These are phyloP conservation scores for Tulasnella sp. DNA, from an alignment of 768 basidiomycete species.

Conservation along the genomic window DNA sequence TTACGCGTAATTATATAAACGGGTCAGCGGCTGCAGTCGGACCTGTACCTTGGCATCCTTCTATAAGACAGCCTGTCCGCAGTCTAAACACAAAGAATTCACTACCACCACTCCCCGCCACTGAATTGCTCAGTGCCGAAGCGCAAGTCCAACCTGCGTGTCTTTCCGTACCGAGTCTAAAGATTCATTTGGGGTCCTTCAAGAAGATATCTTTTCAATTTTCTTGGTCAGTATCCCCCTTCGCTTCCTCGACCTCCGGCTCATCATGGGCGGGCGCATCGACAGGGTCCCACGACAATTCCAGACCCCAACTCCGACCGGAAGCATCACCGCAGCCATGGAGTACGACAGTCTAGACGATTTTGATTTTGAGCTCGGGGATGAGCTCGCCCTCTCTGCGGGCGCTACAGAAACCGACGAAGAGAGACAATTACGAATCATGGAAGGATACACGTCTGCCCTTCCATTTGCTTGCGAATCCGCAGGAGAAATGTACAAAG, in stretches of 20 bases:
- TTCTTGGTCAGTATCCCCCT: neutral
- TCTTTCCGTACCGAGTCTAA: neutral
- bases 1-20: too few species aligned
- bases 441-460: constrained; percentile 5
- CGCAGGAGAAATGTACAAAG: constrained; percentile 54
- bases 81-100: too few species aligned
- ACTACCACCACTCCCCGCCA: too few species aligned
- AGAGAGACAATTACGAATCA: constrained; percentile 5
- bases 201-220: neutral
- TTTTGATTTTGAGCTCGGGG: constrained; percentile 32
- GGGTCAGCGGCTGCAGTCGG: too few species aligned
- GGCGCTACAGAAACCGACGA: constrained; percentile 4
- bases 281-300: neutral
- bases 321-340: constrained; percentile 27
- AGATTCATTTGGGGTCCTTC: neutral
- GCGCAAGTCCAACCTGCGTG: neutral
- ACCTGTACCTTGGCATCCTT: too few species aligned
- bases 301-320: neutral
- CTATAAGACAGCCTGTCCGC: too few species aligned
- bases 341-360: constrained; percentile 49
- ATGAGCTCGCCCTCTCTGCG: constrained; percentile 26
- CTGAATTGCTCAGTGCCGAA: neutral
- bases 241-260: neutral
- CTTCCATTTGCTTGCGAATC: constrained; percentile 66
- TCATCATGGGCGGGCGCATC: neutral